phyloP scores from a whole-genome alignment of 257 asterid genomes.

The Anisodus tanguticus region DNA sequence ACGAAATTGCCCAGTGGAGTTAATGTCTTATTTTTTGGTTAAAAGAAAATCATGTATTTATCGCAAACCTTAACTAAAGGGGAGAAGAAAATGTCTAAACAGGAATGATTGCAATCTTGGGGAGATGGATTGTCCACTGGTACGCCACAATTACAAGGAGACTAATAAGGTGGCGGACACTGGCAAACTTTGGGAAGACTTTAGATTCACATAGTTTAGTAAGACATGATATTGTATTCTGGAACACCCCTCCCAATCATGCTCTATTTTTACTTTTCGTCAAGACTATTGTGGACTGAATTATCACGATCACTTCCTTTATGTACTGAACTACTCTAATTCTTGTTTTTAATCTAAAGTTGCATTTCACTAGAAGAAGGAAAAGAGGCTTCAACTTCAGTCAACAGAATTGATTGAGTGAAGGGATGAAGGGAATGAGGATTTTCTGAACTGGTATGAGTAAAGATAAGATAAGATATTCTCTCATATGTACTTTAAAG shows the following conservation, averaged over 20 bases:
- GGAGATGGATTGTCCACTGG: too few relatives aligned
- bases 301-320: neutral
- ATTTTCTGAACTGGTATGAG: neutral
- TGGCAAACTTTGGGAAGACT: too few relatives aligned
- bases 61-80: too few relatives aligned
- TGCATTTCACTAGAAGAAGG: neutral
- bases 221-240: neutral
- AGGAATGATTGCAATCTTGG: too few relatives aligned
- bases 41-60: too few relatives aligned
- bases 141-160: too few relatives aligned
- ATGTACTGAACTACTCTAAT: neutral
- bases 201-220: too few relatives aligned
- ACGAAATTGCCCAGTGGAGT: too few relatives aligned
- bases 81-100: too few relatives aligned
- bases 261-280: neutral
- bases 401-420: neutral
- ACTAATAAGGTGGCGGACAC: too few relatives aligned
- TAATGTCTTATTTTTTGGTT: too few relatives aligned
- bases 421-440: neutral
- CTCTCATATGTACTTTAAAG: neutral
- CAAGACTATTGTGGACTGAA: neutral
- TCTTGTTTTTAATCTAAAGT: neutral
- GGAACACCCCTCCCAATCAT: neutral
- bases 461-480: neutral
- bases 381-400: neutral